Evolutionary conservation across 345 rosid genomes (phyloP), one percentile per base, ranked within the genome.

Genomic region (Sonneratia caseolaris): DNA sequence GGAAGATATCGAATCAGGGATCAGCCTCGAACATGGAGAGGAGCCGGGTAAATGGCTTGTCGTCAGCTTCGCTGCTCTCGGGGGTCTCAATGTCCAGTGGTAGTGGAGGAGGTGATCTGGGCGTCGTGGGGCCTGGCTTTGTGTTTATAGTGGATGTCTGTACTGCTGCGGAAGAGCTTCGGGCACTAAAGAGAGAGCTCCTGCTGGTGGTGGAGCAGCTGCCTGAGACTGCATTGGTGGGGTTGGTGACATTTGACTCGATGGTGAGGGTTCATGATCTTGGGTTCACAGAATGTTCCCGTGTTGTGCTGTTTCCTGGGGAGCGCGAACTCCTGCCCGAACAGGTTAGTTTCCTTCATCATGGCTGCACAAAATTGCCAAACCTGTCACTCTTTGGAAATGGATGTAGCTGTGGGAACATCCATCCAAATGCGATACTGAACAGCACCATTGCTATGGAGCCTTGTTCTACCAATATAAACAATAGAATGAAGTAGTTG

Each of bases 211-310:
- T 95, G 47, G 97, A 92, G 72, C 92, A 86, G 84, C 81, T 92
- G 80, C 96, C 99, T 0, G 98, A 90, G 73, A 86, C 78, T 72
- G 84, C 92, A 0, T 71, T 87, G 81, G 96, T 90, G 56, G 92
- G 84, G 15, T 77, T 92, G 85, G 73, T 92, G 66, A 81, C 88
- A 18, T 92, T 90, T 66, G 96, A 89, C 85, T 85, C 96, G 0
- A 92, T 90, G 97, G 96, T 92, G 74, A 81, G 88, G 81, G 88
- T 92, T 73, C 84, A 88, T 80, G 97, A 92, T 81, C 81, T 95
- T 62, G 92, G 89, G 10, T 90, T 89, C 75, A 76, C 83, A 2
- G 96, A 90, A 7, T 95, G 96, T 72, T 85, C 86, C 3, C 88
- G 82, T 75, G 92, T 84, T 57, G 85, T 92, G 57, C 73, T 95